Evolutionary conservation across 1,139 yeast genomes (phyloP), one percentile per base, ranked within the genome.

Genomic region (Pichia sp.): DNA sequence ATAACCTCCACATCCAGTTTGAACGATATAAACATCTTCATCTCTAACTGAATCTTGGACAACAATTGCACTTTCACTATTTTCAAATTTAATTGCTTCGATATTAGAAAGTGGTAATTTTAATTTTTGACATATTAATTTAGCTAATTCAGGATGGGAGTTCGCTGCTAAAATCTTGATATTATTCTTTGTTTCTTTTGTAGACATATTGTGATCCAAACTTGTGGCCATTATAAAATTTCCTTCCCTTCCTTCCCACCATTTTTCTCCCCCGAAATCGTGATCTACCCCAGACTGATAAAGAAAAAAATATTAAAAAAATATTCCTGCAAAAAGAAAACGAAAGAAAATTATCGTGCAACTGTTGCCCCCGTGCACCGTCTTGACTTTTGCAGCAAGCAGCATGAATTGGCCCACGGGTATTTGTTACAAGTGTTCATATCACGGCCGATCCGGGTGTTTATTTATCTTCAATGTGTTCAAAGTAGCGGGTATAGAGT

Each of bases 61-160:
- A 14, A 83, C 72, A 30, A 80, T 80, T 19, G 81, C 78, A 5
- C 82, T 78, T 61, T 81, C 88, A 35, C 80, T 80, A 48, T 84
- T 82, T 6, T 85, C 70, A 53, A 80, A 83, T 58, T 83, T 74
- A 49, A 79, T 78, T 37, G 80, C 76, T 49, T 79, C 84, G 36
- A 83, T 72, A 37, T 78, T 76, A 18, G 87, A 74, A 35, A 81
- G 65, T 33, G 74, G 74, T 35, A 78, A 57, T 14, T 83, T 83
- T 40, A 83, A 65, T 49, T 79, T 70, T 50, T 67, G 66, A 20
- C 95, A 79, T 20, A 89, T 89, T 21, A 76, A 67, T 53, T 79
- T 79, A 20, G 95, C 93, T 42, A 89, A 72, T 38, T 81, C 89
- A n/a, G 88, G 84, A 61, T 89, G 96, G 23, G 94, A 87, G 62